Base-by-base conservation (phyloP, 768 basidiomycete genomes). In the Mycena epipterygia region DNA sequence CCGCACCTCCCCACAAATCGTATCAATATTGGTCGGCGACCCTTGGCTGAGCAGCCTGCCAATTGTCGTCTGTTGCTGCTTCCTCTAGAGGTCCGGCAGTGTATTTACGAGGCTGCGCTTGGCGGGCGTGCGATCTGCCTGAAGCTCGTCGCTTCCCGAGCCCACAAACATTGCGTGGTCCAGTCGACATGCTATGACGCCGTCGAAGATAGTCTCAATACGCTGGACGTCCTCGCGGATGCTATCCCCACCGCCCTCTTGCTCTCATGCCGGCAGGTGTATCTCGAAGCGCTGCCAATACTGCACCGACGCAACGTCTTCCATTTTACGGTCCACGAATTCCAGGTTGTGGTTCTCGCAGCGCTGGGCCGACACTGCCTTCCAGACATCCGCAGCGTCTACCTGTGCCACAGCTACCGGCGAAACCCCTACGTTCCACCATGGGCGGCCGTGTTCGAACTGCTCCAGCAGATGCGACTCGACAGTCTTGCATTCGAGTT, bases 241-340 rank as follows among this genome's bases (percentile, higher is more conserved):
- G 8, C 8, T 19, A 52, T 64, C 19, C 2, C 23, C 13, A 23
- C 27, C 21, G 33, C 48, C 6, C 33, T 71, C 17, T 52, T 71
- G 1, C 58, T 37, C 16, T 32, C 57, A 8, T 71, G 69, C 30
- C 69, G 69, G n/a, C 64, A 60, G 29, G 29, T 66, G 1, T 71
- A 71, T 30, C 41, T 61, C 35, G 63, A 65, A 53, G 63, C 69
- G 16, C 69, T 53, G 13, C 52, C 59, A 6, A 61, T 62, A 7
- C n/a, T 66, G 13, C 37, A 53, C 48, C 23, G 19, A 27, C 49
- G 56, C 0, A 71, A 71, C 64, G 66, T 58, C 23, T 71, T 60
- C 19, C 30, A 39, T 19, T 46, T 56, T 30, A 1, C 13, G 13
- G 30, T 21, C 30, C 7, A 19, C 23, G 21, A 63, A 5, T 30